Evolutionary conservation across 441 rosid species (phyloP).

Genomic region (Corymbia citriodora): DNA sequence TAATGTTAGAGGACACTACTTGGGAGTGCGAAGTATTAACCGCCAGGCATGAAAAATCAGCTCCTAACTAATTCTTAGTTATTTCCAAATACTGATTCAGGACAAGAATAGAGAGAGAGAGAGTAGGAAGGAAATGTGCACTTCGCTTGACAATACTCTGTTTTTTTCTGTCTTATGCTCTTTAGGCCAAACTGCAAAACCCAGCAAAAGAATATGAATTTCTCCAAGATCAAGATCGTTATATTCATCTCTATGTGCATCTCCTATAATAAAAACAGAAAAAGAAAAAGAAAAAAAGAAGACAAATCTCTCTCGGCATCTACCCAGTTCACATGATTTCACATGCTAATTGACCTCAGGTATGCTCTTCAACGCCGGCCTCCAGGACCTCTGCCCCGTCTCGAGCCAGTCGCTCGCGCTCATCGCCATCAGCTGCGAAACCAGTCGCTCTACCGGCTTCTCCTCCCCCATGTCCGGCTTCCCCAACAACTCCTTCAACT

Average conservation of each 20-base stretch:
- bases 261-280: background rate
- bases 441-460: slow-evolving; percentile 35
- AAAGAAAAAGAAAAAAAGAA: background rate
- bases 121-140: background rate
- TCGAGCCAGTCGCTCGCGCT: slow-evolving; percentile 4
- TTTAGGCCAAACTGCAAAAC: background rate
- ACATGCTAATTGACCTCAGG: slow-evolving; percentile 36
- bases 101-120: background rate
- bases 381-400: slow-evolving; percentile 38
- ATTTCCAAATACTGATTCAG: background rate
- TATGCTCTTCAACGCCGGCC: slow-evolving; percentile 58
- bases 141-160: background rate
- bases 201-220: background rate
- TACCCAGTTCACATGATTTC: background rate
- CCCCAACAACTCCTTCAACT: slow-evolving; percentile 44
- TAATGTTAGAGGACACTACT: background rate
- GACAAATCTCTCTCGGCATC: background rate
- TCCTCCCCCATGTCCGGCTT: slow-evolving; percentile 27
- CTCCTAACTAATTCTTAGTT: background rate
- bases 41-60: background rate
- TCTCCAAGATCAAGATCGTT: background rate
- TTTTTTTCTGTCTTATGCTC: background rate
- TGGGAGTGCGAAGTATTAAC: background rate
- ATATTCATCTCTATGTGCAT: background rate
- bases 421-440: slow-evolving; percentile 24